phyloP scores from a whole-genome alignment of 352 stramenopile species.

The Phytophthora multivora region DNA sequence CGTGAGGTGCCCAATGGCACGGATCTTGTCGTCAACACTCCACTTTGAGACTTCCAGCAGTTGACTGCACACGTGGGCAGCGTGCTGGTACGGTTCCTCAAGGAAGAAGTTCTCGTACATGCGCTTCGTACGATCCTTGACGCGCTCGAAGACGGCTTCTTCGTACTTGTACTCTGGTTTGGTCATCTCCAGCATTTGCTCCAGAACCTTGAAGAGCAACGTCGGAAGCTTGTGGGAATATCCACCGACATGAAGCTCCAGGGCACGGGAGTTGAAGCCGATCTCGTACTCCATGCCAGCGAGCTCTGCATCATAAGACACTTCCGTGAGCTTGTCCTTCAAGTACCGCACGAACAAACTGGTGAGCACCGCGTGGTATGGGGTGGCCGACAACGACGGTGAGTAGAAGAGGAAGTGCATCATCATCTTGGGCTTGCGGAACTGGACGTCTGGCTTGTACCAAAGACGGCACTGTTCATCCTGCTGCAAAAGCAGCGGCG shows the following conservation, averaged over 20 bases:
- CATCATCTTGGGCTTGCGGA: slow-evolving; percentile 92
- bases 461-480: slow-evolving; percentile 65
- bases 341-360: slow-evolving; percentile 75
- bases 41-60: slow-evolving; percentile 79
- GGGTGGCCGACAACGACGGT: slow-evolving; percentile 55
- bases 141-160: slow-evolving; percentile 72
- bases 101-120: slow-evolving; percentile 90
- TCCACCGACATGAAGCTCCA: slow-evolving; percentile 86
- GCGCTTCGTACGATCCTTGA: slow-evolving; percentile 86
- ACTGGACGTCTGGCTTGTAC: slow-evolving; percentile 91
- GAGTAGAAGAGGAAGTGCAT: slow-evolving; percentile 82
- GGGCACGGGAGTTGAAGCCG: slow-evolving; percentile 58
- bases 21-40: slow-evolving; percentile 87
- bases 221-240: slow-evolving; percentile 92
- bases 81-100: slow-evolving; percentile 92
- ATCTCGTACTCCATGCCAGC: slow-evolving; percentile 81
- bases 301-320: slow-evolving; percentile 76
- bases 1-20: slow-evolving; percentile 63
- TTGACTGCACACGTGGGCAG: slow-evolving; percentile 75
- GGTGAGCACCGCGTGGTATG: slow-evolving; percentile 74
- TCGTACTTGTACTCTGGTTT: slow-evolving; percentile 58
- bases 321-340: slow-evolving; percentile 88
- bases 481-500: slow-evolving; percentile 48
- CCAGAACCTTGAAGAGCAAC: slow-evolving; percentile 77
- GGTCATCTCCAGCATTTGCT: slow-evolving; percentile 54